phyloP scores from a whole-genome alignment of 768 basidiomycete genomes.

The Cubamyces sp. region DNA sequence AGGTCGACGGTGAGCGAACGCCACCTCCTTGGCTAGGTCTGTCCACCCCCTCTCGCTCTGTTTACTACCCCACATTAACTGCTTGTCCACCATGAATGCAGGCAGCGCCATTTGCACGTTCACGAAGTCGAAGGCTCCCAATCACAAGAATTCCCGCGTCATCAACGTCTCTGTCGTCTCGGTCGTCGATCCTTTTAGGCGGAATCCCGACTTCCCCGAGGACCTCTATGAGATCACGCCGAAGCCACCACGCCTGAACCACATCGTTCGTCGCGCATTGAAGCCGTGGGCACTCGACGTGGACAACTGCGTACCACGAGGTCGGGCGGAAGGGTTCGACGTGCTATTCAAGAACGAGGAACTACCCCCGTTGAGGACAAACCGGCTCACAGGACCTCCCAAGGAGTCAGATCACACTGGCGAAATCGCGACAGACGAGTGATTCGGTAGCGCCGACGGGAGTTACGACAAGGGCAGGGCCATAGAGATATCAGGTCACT shows the following conservation, averaged over 20 bases:
- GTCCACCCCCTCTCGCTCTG: neutral
- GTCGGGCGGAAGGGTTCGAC: neutral
- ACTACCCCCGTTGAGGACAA: neutral
- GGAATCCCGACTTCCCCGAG: neutral
- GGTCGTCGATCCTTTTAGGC: neutral
- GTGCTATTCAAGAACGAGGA: neutral
- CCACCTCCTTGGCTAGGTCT: constrained; percentile 5
- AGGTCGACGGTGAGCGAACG: neutral
- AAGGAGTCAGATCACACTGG: too few species aligned
- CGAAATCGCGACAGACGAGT: too few species aligned
- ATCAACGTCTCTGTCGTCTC: too few species aligned
- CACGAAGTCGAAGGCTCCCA: too few species aligned
- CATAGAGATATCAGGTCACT: too few species aligned
- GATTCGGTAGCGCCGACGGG: too few species aligned
- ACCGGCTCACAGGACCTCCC: neutral
- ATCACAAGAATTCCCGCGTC: neutral
- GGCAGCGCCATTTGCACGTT: too few species aligned
- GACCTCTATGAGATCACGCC: neutral
- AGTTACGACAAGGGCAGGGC: too few species aligned
- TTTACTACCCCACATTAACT: too few species aligned
- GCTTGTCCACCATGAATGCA: too few species aligned
- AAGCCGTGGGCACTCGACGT: neutral
- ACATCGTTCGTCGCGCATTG: neutral
- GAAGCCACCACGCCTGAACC: neutral
- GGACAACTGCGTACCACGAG: neutral